phyloP scores from a whole-genome alignment of 768 basidiomycete genomes.

The Tulasnella sp. region DNA sequence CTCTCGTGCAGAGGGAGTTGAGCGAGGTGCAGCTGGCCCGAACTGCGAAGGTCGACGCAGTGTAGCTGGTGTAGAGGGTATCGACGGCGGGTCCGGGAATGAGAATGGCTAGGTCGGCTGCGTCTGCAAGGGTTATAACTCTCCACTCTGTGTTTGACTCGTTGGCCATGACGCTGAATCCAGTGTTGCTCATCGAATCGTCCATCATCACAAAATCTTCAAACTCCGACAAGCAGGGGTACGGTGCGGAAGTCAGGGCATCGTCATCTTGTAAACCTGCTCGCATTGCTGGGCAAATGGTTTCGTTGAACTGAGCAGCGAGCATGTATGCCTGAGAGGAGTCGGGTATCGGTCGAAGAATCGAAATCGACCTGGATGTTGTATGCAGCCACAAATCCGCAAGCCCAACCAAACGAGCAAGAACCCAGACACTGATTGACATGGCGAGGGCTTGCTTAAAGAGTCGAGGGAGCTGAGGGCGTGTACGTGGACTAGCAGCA shows the following conservation, averaged over 20 bases:
- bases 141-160: background rate
- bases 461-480: background rate
- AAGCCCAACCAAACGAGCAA: background rate
- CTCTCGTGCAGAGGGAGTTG: background rate
- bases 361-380: slow-evolving; percentile 11
- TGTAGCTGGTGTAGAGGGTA: slow-evolving; percentile 7
- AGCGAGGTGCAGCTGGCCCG: background rate
- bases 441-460: slow-evolving; percentile 4
- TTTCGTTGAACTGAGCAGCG: slow-evolving; percentile 14
- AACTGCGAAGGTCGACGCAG: background rate
- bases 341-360: background rate
- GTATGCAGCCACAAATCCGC: slow-evolving; percentile 17
- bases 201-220: background rate
- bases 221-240: background rate
- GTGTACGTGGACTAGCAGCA: background rate
- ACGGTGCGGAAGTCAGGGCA: background rate
- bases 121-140: background rate
- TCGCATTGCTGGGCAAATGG: background rate
- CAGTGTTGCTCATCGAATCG: slow-evolving; percentile 6
- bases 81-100: background rate
- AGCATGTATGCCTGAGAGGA: background rate
- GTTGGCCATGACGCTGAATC: slow-evolving; percentile 10
- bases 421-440: slow-evolving; percentile 1
- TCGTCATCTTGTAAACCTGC: background rate
- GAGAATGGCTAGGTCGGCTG: background rate